A percentile compares a stretch with the other conserved stretches of the same genome.
These are phyloP conservation scores for Phyllosticta paracitricarpa DNA, from an alignment of 2,329 filamentous ascomycete species.

Conservation along the genomic window DNA sequence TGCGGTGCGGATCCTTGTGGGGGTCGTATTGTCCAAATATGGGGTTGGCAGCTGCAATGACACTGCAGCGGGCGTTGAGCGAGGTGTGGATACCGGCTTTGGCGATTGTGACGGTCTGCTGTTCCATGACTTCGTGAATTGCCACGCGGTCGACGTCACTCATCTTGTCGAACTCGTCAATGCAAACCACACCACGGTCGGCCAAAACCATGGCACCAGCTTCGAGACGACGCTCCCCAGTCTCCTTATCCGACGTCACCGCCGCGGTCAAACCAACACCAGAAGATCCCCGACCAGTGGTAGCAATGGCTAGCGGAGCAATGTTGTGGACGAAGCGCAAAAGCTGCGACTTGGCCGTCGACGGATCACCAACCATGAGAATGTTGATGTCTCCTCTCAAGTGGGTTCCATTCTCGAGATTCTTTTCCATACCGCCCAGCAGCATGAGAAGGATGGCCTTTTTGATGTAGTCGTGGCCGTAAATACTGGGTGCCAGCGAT, in stretches of 20 bases:
- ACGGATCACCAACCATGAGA: constrained; percentile 97
- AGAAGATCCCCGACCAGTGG: constrained; percentile 90
- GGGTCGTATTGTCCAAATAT: constrained; percentile 98
- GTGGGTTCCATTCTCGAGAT: constrained; percentile 95
- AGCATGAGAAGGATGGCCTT: constrained; percentile 95
- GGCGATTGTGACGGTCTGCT: constrained; percentile 97
- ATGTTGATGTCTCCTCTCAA: constrained; percentile 98
- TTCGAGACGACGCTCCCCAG: constrained; percentile 85
- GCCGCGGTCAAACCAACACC: constrained; percentile 96
- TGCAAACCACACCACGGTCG: constrained; percentile 94
- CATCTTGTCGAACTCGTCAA: constrained; percentile 99
- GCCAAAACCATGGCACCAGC: constrained; percentile 98
- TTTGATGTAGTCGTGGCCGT: constrained; percentile 94
- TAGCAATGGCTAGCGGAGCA: constrained; percentile 90
- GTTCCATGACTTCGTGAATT: constrained; percentile 99
- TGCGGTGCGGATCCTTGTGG: constrained; percentile 97
- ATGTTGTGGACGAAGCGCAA: constrained; percentile 96
- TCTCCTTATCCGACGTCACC: constrained; percentile 94
- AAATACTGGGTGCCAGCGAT: constrained; percentile 91
- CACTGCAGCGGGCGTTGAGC: constrained; percentile 90
- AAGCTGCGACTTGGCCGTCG: constrained; percentile 96
- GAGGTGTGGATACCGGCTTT: constrained; percentile 98
- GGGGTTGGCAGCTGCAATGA: constrained; percentile 91
- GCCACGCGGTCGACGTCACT: constrained; percentile 95
- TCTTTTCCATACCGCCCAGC: constrained; percentile 94